Percentiles rank a stretch among this genome's conserved stretches.
Conservation (phyloP, 257 asterid genomes). For the Salvia hispanica region DNA sequence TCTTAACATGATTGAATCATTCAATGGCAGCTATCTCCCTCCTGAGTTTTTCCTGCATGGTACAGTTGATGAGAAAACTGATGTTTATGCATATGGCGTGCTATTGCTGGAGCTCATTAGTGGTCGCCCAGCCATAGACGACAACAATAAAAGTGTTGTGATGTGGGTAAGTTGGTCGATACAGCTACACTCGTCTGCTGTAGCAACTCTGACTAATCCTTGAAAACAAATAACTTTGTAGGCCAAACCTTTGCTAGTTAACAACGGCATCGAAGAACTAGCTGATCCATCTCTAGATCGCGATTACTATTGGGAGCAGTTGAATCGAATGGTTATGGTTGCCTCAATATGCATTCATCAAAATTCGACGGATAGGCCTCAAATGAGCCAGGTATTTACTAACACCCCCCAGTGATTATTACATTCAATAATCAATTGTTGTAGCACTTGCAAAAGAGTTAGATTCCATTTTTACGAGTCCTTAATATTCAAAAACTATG, state of each 20-base stretch:
- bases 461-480: too few species aligned
- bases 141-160: slow-evolving; percentile 71
- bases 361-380: slow-evolving; percentile 71
- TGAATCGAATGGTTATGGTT: slow-evolving; percentile 62
- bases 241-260: slow-evolving; percentile 79
- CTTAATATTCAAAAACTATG: too few species aligned
- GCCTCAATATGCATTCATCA: slow-evolving; percentile 79
- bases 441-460: too few species aligned
- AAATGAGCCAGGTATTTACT: slow-evolving; percentile 71
- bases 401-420: too few species aligned
- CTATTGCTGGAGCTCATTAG: slow-evolving; percentile 72
- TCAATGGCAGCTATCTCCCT: slow-evolving; percentile 76
- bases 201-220: background rate
- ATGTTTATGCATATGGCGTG: slow-evolving; percentile 93
- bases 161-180: slow-evolving; percentile 81
- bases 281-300: slow-evolving; percentile 71
- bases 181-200: background rate
- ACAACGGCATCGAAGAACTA: slow-evolving; percentile 50
- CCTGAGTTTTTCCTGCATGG: slow-evolving; percentile 97
- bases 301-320: slow-evolving; percentile 61
- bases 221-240: slow-evolving; percentile 34
- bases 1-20: slow-evolving; percentile 9
- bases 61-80: slow-evolving; percentile 88
- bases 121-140: slow-evolving; percentile 93
- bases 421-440: too few species aligned